Base-by-base conservation (phyloP, 768 basidiomycete genomes). In the Lyophyllum semitale region DNA sequence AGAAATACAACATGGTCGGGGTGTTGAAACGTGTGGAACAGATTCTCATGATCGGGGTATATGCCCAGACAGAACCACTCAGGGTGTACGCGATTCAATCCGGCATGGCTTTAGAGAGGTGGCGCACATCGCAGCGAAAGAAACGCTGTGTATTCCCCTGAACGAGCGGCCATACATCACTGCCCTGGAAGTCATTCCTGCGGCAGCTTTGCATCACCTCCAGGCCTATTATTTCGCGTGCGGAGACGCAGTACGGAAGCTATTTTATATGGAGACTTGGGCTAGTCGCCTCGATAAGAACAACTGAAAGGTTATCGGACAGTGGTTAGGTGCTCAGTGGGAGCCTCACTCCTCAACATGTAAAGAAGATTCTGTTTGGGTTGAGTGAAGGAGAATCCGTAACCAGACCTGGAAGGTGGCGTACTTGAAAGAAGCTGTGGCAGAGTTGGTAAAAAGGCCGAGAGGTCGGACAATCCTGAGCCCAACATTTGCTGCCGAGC, bases 41-140 rank as follows among this genome's bases (percentile, higher is more conserved):
- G 17, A 55, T 65, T 20, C 66, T 76, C 2, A 53, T 63, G 25
- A 55, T 37, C 13, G 35, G 63, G 45, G 40, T 18, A 18, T 66
- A 68, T 1, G 38, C 55, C 7, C 62, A 70, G 52, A 47, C 69
- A 2, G 64, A 71, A 30, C 69, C 76, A 1, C 32, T 78, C 9
- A 70, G 73, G 23, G 65, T 71, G 13, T 77, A 73, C 46, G 75
- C 76, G 40, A 69, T 77, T 53, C 73, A 22, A 67, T 70, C 51
- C 71, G 70, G 33, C 74, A 73, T 54, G 59, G 68, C 35, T 60
- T 74, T 47, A 64, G 70, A 38, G 59, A 63, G 11, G 70, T 74
- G 49, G 66, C 69, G 12, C 65, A 62, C n/a, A 54, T 65, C 2
- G 77, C 77, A 35, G 74, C 75, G 2, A 64, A 54, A 17, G 53